Evolutionary conservation across 1,284 basidiomycete genomes (phyloP).

Genomic region (Pseudozyma pruni): DNA sequence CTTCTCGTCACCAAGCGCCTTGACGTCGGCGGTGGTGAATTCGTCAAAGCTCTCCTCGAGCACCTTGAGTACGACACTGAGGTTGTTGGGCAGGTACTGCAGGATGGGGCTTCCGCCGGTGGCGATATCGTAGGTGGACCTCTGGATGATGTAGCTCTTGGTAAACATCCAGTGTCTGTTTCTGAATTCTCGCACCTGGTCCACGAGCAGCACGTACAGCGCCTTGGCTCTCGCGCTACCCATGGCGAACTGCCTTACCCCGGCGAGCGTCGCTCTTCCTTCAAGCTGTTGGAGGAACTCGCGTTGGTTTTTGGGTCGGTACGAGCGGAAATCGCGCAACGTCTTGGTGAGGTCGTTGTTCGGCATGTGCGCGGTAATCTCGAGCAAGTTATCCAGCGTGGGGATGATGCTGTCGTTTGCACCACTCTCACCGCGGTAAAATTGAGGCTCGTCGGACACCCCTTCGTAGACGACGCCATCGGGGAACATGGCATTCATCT

Average conservation of each 20-base stretch:
- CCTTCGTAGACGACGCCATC: constrained; percentile 64
- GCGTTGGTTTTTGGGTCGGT: constrained; percentile 58
- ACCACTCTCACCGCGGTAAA: constrained; percentile 60
- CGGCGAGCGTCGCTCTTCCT: constrained; percentile 43
- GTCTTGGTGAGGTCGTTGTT: constrained; percentile 62
- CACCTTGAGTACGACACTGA: constrained; percentile 49
- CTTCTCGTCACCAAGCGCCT: constrained; percentile 13
- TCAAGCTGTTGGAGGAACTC: constrained; percentile 60
- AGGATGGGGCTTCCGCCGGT: constrained; percentile 64
- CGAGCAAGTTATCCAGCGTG: constrained; percentile 61
- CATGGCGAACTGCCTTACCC: constrained; percentile 50
- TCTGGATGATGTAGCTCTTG: constrained; percentile 62
- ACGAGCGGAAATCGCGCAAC: constrained; percentile 63
- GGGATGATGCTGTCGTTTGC: constrained; percentile 62
- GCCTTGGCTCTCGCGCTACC: constrained; percentile 39
- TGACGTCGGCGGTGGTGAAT: constrained; percentile 22
- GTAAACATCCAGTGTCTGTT: constrained; percentile 65
- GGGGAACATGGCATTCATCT: constrained; percentile 65
- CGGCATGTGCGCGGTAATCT: constrained; percentile 62
- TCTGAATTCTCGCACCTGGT: constrained; percentile 64
- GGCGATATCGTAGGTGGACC: constrained; percentile 56
- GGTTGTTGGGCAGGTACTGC: constrained; percentile 64
- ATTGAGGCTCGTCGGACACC: constrained; percentile 36
- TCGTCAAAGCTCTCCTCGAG: constrained; percentile 52
- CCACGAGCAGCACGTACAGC: constrained; percentile 61